phyloP scores from a whole-genome alignment of 2,329 filamentous ascomycete species.

The Cladorrhinum sp. region DNA sequence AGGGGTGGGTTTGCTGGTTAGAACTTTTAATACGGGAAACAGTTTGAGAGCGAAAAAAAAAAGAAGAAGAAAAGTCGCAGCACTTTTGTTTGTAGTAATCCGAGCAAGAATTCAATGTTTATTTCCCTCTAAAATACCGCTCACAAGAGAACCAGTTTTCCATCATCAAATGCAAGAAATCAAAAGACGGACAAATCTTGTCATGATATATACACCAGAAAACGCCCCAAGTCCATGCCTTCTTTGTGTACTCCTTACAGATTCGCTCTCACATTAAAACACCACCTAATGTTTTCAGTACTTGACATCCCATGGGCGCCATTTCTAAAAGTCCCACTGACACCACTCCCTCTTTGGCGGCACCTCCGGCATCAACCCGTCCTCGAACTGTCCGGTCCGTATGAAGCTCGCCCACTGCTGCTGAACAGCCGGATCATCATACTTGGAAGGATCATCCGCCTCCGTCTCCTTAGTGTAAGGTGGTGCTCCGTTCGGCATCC shows the following conservation, averaged over 20 bases:
- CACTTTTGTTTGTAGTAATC: too few relatives aligned
- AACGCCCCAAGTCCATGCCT: background rate
- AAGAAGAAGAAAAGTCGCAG: too few relatives aligned
- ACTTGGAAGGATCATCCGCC: constrained; percentile 48
- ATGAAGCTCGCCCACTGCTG: constrained; percentile 59
- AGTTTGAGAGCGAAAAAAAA: background rate
- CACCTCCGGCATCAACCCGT: constrained; percentile 69
- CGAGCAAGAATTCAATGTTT: too few relatives aligned
- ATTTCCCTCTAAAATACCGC: too few relatives aligned
- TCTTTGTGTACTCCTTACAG: background rate
- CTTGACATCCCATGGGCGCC: background rate
- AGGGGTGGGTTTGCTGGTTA: constrained; percentile 44
- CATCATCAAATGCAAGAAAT: background rate
- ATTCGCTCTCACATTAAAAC: constrained; percentile 1
- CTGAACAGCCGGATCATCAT: constrained; percentile 40
- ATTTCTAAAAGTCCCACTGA: constrained; percentile 63
- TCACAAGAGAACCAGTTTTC: too few relatives aligned
- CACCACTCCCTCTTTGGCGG: constrained; percentile 77
- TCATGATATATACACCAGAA: background rate
- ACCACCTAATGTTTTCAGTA: background rate
- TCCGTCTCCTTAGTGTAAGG: constrained; percentile 62
- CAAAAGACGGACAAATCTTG: too few relatives aligned
- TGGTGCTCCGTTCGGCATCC: constrained; percentile 71
- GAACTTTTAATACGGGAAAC: background rate
- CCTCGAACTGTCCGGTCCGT: constrained; percentile 64